Conservation (phyloP, 257 asterid species). For the Echites panduratus region DNA sequence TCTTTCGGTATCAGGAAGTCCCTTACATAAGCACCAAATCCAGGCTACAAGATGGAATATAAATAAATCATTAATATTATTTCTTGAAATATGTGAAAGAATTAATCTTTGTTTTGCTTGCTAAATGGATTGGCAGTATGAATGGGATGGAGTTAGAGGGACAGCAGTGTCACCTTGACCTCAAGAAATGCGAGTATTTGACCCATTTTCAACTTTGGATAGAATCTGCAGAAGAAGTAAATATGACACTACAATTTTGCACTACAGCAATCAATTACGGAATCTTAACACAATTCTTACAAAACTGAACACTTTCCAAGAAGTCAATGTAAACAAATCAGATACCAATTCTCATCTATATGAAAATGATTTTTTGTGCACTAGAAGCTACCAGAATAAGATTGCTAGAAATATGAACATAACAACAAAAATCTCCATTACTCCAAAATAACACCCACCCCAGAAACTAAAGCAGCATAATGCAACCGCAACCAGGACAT, state of each 20-base stretch:
- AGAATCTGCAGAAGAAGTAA: conserved; percentile 48
- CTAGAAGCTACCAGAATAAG: neutral
- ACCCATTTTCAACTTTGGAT: conserved; percentile 70
- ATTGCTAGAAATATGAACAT: neutral
- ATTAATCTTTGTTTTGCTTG: neutral
- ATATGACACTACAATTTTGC: neutral
- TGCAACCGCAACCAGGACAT: neutral
- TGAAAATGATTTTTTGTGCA: too few species aligned
- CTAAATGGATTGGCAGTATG: neutral
- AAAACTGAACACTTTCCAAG: neutral
- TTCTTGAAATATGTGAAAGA: conserved; percentile 7
- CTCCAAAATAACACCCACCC: too few species aligned
- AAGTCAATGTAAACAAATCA: too few species aligned
- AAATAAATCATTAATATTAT: conserved; percentile 15
- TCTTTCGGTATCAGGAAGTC: conserved; percentile 67
- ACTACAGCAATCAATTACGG: neutral
- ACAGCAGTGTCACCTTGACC: conserved; percentile 47
- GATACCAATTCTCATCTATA: too few species aligned
- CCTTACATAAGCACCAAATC: conserved; percentile 63
- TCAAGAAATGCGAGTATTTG: conserved; percentile 54
- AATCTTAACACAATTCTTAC: neutral
- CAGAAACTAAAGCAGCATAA: too few species aligned
- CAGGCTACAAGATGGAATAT: conserved; percentile 59
- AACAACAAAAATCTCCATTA: neutral
- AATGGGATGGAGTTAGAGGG: neutral